phyloP scores from a whole-genome alignment of 805 yeast genomes.

The Danielia oregonensis region DNA sequence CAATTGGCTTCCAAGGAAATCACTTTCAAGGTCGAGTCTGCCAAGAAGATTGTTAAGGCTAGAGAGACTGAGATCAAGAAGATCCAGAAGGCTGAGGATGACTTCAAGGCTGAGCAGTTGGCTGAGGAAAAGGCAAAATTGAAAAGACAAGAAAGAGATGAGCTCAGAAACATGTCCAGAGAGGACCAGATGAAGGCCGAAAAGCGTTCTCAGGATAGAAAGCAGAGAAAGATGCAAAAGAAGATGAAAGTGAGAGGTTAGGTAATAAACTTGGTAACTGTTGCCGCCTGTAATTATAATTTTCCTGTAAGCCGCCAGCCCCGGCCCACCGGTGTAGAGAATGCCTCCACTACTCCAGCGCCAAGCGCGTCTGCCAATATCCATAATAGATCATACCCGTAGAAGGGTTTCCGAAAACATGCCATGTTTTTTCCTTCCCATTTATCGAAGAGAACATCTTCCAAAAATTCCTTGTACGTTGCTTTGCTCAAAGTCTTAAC shows the following conservation, averaged over 20 bases:
- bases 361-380: slow-evolving; percentile 49
- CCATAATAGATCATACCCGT: slow-evolving; percentile 51
- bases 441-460: slow-evolving; percentile 37
- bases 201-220: slow-evolving; percentile 76
- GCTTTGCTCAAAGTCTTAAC: slow-evolving; percentile 32
- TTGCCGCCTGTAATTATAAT: slow-evolving; percentile 18
- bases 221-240: slow-evolving; percentile 67
- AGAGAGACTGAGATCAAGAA: slow-evolving; percentile 74
- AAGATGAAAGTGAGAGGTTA: slow-evolving; percentile 49
- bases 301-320: slow-evolving; percentile 58
- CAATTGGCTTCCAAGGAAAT: slow-evolving; percentile 45
- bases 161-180: slow-evolving; percentile 54
- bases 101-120: slow-evolving; percentile 59
- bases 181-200: slow-evolving; percentile 78
- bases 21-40: slow-evolving; percentile 68
- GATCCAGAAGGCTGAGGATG: slow-evolving; percentile 66
- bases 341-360: slow-evolving; percentile 48
- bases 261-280: slow-evolving; percentile 4
- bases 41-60: slow-evolving; percentile 69
- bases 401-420: slow-evolving; percentile 43
- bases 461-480: slow-evolving; percentile 42
- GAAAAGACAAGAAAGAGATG: slow-evolving; percentile 61
- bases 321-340: slow-evolving; percentile 51
- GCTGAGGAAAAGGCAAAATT: slow-evolving; percentile 70
- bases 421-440: slow-evolving; percentile 45